phyloP scores from a whole-genome alignment of 495 filamentous ascomycete species.

The Corynascus novoguineensis region DNA sequence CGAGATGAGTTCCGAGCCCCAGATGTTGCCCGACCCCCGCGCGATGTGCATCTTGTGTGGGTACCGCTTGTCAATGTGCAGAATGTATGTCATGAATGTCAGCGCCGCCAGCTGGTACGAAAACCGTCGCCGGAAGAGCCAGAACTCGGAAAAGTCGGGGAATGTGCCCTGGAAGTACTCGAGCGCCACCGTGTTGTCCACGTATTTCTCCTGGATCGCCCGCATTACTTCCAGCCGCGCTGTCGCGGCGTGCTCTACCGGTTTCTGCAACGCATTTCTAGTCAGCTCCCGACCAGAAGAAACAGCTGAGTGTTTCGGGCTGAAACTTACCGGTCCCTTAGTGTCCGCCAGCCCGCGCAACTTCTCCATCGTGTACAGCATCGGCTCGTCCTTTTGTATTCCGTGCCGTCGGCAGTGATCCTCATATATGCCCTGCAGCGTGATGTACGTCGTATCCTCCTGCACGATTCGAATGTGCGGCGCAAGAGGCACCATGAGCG shows the following conservation, averaged over 20 bases:
- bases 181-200: conserved; percentile 70
- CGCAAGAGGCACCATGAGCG: conserved; percentile 87
- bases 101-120: conserved; percentile 93
- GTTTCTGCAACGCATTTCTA: conserved; percentile 45
- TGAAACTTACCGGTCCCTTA: conserved; percentile 54
- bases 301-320: neutral
- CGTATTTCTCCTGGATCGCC: conserved; percentile 86
- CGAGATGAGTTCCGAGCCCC: conserved; percentile 90
- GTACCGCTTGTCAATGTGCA: conserved; percentile 90
- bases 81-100: conserved; percentile 97
- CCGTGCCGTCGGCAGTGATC: conserved; percentile 84
- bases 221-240: conserved; percentile 78
- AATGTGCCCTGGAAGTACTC: conserved; percentile 88
- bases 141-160: conserved; percentile 88
- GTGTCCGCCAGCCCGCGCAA: conserved; percentile 68
- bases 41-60: conserved; percentile 93
- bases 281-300: conserved; percentile 18
- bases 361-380: conserved; percentile 91
- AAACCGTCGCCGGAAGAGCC: conserved; percentile 95
- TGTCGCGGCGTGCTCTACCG: conserved; percentile 59
- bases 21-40: conserved; percentile 83
- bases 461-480: conserved; percentile 90
- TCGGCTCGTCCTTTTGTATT: conserved; percentile 88
- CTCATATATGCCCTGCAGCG: conserved; percentile 88
- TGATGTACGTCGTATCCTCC: conserved; percentile 91